A percentile compares a stretch with the other conserved stretches of the same genome.
phyloP scores from a whole-genome alignment of 164 flowering plant species.

The Stephania japonica region DNA sequence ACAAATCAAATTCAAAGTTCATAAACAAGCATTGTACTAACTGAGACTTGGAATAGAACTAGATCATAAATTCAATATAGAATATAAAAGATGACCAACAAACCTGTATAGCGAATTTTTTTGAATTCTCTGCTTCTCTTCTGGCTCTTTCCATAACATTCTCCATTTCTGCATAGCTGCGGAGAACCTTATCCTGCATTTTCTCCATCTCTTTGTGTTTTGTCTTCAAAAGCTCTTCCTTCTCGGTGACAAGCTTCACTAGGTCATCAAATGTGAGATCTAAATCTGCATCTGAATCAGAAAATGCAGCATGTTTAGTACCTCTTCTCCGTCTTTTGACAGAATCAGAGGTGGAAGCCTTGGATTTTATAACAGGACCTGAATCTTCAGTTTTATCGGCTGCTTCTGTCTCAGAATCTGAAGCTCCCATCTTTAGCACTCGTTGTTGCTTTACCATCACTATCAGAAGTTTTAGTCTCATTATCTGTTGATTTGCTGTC shows the following conservation, averaged over 20 bases:
- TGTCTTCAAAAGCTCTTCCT: slow-evolving; percentile 51
- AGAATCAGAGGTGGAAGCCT: slow-evolving; percentile 19
- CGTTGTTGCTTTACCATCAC: slow-evolving; percentile 22
- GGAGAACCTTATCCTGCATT: slow-evolving; percentile 74
- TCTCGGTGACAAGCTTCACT: slow-evolving; percentile 67
- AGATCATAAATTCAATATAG: no score
- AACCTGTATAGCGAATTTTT: slow-evolving; percentile 92
- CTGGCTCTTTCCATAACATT: slow-evolving; percentile 75
- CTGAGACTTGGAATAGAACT: no score
- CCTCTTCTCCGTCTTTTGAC: slow-evolving; percentile 31
- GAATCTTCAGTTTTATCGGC: slow-evolving; percentile 28
- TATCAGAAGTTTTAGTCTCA: slow-evolving; percentile 16
- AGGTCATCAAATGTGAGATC: slow-evolving; percentile 66
- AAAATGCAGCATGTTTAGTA: slow-evolving; percentile 50
- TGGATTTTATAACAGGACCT: slow-evolving; percentile 36
- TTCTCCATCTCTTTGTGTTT: slow-evolving; percentile 56
- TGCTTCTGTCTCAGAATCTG: slow-evolving; percentile 22
- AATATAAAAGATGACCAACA: neutral
- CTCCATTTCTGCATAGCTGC: slow-evolving; percentile 79
- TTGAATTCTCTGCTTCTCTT: slow-evolving; percentile 80
- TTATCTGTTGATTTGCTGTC: neutral
- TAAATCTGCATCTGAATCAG: slow-evolving; percentile 65
- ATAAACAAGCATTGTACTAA: neutral
- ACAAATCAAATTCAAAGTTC: neutral
- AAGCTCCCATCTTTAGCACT: slow-evolving; percentile 38